phyloP scores from a whole-genome alignment of 768 basidiomycete genomes.

The Phaeolepiota aurea region DNA sequence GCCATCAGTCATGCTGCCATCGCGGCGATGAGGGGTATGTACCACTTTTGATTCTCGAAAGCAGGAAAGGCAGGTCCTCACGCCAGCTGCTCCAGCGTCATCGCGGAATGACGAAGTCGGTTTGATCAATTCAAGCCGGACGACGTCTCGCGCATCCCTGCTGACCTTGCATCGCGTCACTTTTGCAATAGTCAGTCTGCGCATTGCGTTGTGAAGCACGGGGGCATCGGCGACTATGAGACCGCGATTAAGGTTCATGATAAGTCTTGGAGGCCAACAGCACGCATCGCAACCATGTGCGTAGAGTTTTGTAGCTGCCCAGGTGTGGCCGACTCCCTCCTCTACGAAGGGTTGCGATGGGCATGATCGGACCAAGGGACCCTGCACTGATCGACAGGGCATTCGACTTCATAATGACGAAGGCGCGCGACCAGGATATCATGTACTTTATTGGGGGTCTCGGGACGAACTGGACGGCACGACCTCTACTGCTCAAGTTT shows the following conservation, averaged over 20 bases:
- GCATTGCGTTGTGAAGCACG: slow-evolving; percentile 59
- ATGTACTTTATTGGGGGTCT: slow-evolving; percentile 57
- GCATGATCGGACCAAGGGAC: slow-evolving; percentile 56
- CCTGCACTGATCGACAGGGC: slow-evolving; percentile 50
- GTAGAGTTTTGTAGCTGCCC: slow-evolving; percentile 11
- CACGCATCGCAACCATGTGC: slow-evolving; percentile 65
- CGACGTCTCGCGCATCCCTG: slow-evolving; percentile 72
- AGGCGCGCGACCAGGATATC: slow-evolving; percentile 54
- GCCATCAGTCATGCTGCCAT: slow-evolving; percentile 49
- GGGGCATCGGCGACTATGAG: slow-evolving; percentile 69
- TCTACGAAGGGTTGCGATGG: slow-evolving; percentile 43
- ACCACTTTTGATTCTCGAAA: neutral
- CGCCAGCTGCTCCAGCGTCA: slow-evolving; percentile 40
- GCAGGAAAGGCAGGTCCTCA: no score
- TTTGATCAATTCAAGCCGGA: slow-evolving; percentile 70
- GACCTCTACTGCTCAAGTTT: slow-evolving; percentile 47
- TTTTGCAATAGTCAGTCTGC: neutral
- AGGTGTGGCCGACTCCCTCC: neutral
- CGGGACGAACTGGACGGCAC: slow-evolving; percentile 43
- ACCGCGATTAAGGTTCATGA: slow-evolving; percentile 61
- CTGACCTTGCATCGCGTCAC: slow-evolving; percentile 43
- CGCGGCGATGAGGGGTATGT: slow-evolving; percentile 19
- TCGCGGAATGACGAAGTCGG: slow-evolving; percentile 61
- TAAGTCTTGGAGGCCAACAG: slow-evolving; percentile 66
- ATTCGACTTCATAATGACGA: slow-evolving; percentile 47